Percentiles rank a stretch among this genome's conserved stretches.
Evolutionary conservation across 78 protist genomes (phyloP).

Genomic region (Dictyostelium intermedium): DNA sequence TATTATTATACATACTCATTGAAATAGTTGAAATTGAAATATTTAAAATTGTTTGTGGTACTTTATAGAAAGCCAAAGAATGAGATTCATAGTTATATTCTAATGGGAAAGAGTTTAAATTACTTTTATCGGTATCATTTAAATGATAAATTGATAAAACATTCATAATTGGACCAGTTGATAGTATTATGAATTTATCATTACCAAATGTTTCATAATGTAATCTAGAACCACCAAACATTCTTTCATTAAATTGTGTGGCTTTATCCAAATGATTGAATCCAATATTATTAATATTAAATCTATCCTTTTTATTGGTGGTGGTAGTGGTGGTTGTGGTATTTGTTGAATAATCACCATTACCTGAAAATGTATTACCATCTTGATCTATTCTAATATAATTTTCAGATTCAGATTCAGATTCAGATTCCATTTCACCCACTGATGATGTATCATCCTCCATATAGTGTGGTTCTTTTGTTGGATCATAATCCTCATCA

Average conservation of each 20-base stretch:
- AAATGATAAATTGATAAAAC: not conserved
- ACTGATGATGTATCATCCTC: not conserved
- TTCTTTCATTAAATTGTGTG: not conserved
- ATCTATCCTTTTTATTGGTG: not conserved
- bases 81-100: not conserved
- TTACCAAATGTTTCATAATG: not conserved
- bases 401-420: not conserved
- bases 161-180: conserved; percentile 42
- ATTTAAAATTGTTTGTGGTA: conserved; percentile 20
- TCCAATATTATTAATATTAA: not conserved
- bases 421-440: not conserved
- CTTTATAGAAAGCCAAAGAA: not conserved
- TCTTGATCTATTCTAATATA: not conserved
- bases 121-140: not conserved
- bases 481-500: not conserved
- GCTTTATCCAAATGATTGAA: not conserved
- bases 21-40: conserved; percentile 4
- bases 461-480: not conserved
- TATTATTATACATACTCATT: not conserved
- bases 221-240: conserved; percentile 8
- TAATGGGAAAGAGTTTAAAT: not conserved
- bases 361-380: not conserved
- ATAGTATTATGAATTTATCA: not conserved
- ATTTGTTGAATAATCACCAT: not conserved
- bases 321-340: too few relatives aligned